Percentiles rank a stretch among this genome's conserved stretches.
phyloP scores from a whole-genome alignment of 2,329 filamentous ascomycete species.

The Myotisia sp. region DNA sequence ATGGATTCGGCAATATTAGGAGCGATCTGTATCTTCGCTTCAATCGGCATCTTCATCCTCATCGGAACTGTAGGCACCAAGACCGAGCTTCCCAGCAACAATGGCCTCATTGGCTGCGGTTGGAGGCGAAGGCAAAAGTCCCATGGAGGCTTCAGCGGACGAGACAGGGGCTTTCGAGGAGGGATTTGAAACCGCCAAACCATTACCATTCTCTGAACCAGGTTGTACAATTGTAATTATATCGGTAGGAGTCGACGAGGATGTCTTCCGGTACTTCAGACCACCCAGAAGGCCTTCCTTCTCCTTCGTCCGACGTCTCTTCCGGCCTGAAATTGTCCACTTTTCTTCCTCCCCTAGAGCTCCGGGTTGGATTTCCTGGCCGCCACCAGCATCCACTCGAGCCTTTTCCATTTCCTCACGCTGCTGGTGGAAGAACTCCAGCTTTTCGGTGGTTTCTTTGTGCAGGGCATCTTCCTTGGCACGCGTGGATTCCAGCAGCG shows the following conservation, averaged over 20 bases:
- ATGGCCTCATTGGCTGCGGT: not conserved
- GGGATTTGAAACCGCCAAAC: too few relatives aligned
- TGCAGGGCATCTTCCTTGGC: constrained; percentile 43
- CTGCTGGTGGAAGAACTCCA: constrained; percentile 45
- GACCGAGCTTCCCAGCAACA: constrained; percentile 18
- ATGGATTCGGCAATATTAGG: too few relatives aligned
- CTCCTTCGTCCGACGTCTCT: constrained; percentile 39
- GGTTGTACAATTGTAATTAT: not conserved
- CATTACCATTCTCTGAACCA: too few relatives aligned
- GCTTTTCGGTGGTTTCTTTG: constrained; percentile 44
- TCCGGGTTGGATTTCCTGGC: constrained; percentile 13
- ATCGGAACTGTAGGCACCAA: constrained; percentile 29
- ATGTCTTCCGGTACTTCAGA: constrained; percentile 31
- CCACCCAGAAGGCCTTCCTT: constrained; percentile 24
- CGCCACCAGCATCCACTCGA: constrained; percentile 26
- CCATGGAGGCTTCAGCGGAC: too few relatives aligned
- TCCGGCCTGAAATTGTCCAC: constrained; percentile 38
- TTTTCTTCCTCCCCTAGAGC: constrained; percentile 27
- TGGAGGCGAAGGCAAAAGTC: too few relatives aligned
- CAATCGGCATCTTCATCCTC: constrained; percentile 22
- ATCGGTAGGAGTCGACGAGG: constrained; percentile 10
- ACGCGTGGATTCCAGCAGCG: constrained; percentile 42
- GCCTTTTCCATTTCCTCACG: constrained; percentile 44
- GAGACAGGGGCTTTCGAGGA: too few relatives aligned
- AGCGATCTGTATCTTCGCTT: too few relatives aligned